Conservation (phyloP, 345 rosid genomes). For the Gossypium longicalyx region DNA sequence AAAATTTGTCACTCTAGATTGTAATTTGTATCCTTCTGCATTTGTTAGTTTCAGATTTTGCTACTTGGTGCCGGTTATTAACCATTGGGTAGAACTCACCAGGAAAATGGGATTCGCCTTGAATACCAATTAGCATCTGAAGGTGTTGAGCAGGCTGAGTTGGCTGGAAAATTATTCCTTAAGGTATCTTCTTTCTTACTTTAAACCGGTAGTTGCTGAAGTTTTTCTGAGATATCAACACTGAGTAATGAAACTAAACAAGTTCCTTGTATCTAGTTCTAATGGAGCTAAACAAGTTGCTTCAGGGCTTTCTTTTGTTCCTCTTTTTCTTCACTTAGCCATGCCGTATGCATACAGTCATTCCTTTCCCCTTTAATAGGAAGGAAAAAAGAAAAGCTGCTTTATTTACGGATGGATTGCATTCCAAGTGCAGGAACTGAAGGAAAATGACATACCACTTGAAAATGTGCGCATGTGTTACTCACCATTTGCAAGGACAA, state of each 20-base stretch:
- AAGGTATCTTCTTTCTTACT: slow-evolving; percentile 33
- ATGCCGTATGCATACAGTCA: neutral
- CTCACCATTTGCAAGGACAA: slow-evolving; percentile 88
- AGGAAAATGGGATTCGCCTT: slow-evolving; percentile 71
- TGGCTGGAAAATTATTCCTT: slow-evolving; percentile 68
- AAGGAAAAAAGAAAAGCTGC: neutral
- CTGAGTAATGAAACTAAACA: too few species aligned
- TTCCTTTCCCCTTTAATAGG: neutral
- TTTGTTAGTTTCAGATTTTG: neutral
- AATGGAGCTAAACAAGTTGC: neutral
- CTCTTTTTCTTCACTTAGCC: too few species aligned
- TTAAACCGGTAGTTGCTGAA: neutral
- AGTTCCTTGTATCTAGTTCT: too few species aligned
- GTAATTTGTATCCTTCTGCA: neutral
- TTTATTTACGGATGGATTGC: neutral
- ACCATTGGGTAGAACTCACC: neutral
- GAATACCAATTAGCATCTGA: slow-evolving; percentile 69
- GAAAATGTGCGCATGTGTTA: slow-evolving; percentile 78
- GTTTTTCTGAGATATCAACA: too few species aligned
- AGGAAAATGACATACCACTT: slow-evolving; percentile 45
- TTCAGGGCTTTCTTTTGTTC: neutral
- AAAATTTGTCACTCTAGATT: too few species aligned
- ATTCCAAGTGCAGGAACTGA: slow-evolving; percentile 52
- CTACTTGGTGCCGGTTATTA: neutral
- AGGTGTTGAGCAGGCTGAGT: slow-evolving; percentile 67